A percentile compares a stretch with the other conserved stretches of the same genome.
These are phyloP conservation scores for Candida michaelii DNA, from an alignment of 805 yeast species.

Conservation along the genomic window DNA sequence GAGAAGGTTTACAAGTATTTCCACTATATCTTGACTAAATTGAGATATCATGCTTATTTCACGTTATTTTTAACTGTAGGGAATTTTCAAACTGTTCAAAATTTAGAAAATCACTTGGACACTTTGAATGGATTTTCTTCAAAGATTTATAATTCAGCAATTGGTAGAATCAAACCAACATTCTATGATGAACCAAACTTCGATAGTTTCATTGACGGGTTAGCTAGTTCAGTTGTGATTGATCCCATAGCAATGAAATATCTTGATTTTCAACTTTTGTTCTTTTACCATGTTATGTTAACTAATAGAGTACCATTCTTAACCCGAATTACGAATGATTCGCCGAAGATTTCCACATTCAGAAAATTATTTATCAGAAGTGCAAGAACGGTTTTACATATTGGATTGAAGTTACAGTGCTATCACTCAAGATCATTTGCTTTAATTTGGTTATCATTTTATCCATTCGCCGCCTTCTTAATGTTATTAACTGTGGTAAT, in stretches of 20 bases:
- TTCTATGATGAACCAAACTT: constrained; percentile 37
- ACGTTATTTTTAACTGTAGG: constrained; percentile 31
- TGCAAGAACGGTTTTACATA: constrained; percentile 29
- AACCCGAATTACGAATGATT: constrained; percentile 15
- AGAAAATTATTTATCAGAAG: constrained; percentile 29
- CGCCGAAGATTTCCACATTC: constrained; percentile 17
- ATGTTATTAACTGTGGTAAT: constrained; percentile 26
- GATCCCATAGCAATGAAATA: constrained; percentile 4
- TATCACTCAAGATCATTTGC: constrained; percentile 15
- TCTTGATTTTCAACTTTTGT: constrained; percentile 21
- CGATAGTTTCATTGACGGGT: neutral
- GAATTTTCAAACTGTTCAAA: constrained; percentile 18
- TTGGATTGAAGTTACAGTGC: constrained; percentile 18
- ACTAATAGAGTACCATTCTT: constrained; percentile 34
- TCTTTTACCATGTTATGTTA: constrained; percentile 26
- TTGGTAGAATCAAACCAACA: constrained; percentile 24
- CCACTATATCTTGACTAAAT: constrained; percentile 19
- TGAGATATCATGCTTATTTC: constrained; percentile 30
- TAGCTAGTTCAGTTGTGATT: neutral
- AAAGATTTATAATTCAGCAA: constrained; percentile 16
- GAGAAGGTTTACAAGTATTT: constrained; percentile 5
- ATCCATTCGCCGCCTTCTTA: constrained; percentile 29
- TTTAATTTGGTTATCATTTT: constrained; percentile 21
- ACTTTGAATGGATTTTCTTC: constrained; percentile 27
- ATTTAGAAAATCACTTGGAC: constrained; percentile 23